Conservation (phyloP, 805 yeast species). For the Candida loeiensis region DNA sequence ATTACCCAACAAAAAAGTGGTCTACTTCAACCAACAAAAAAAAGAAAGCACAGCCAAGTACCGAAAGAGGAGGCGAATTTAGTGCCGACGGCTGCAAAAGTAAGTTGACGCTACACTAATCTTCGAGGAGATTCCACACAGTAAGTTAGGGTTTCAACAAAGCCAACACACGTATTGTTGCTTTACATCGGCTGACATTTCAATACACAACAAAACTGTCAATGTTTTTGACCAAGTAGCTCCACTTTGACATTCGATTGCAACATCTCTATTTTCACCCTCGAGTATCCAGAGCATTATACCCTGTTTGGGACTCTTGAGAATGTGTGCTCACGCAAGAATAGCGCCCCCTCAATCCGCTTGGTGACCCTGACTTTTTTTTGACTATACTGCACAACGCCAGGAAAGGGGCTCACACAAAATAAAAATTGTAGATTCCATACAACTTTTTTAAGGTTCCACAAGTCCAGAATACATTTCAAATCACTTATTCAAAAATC, state of each 20-base stretch:
- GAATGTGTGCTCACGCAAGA: too few species aligned
- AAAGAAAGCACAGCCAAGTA: background rate
- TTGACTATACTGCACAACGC: background rate
- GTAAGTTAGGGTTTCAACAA: too few species aligned
- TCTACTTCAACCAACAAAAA: slow-evolving; percentile 4
- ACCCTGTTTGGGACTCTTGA: too few species aligned
- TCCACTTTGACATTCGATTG: too few species aligned
- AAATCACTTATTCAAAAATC: background rate
- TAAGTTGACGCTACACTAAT: too few species aligned
- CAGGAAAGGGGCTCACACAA: background rate
- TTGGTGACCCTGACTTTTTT: background rate
- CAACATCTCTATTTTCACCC: too few species aligned
- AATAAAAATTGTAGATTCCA: background rate
- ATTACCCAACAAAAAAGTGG: slow-evolving; percentile 5
- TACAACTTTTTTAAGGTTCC: background rate
- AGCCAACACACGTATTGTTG: too few species aligned
- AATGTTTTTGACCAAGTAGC: too few species aligned
- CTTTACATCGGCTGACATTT: too few species aligned
- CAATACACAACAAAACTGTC: too few species aligned
- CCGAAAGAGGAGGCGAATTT: background rate
- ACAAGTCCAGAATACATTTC: background rate
- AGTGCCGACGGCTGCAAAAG: background rate
- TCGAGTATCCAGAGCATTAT: too few species aligned
- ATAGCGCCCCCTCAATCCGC: background rate
- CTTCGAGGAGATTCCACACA: background rate